Evolutionary conservation across 164 flowering plant species (phyloP), one percentile per base, ranked within the genome.

Genomic region (Echeveria elegans): DNA sequence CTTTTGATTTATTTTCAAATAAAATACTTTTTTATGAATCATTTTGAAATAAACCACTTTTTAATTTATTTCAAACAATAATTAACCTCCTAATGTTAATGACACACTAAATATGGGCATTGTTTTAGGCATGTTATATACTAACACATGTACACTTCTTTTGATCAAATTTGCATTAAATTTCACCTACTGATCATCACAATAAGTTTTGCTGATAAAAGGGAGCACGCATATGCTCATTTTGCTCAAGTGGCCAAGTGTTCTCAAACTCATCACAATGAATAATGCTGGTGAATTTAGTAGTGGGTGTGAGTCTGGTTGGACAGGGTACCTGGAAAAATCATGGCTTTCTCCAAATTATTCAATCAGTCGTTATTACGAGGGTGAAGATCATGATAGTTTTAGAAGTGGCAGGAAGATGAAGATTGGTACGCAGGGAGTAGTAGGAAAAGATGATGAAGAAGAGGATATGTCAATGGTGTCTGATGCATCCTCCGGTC

Each of bases 401-500:
- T 12, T 6, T 6, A 52, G 58, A 12, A 18, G 28, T 18, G n/a
- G n/a, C n/a, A n/a, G n/a, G n/a, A n/a, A n/a, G n/a, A 52, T 52
- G 11, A 23, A 23, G 28, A 52, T n/a, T 5, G 47, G 47, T 6
- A 70, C 73, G 28, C 77, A 69, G 7, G 75, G 72, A 18, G 63
- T 66, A n/a, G n/a, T 1, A 68, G 41, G 1, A n/a, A n/a, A n/a
- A n/a, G n/a, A n/a, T n/a, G 50, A 43, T 3, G 77, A 70, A 37
- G 89, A 83, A 34, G 92, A 86, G 66, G 92, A 86, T 70, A 70
- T 82, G 65, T 92, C 98, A 0, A 92, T 92, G 98, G 84, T 92
- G 37, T 92, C 98, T 64, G 98, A 92, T 85, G 98, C 98, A n/a
- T 92, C 98, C 36, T 92, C 98, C 28, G 96, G 95, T 8, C 98